Evolutionary conservation across 495 filamentous ascomycete species (phyloP), one percentile per base, ranked within the genome.

Genomic region (Daldinia caldariorum): DNA sequence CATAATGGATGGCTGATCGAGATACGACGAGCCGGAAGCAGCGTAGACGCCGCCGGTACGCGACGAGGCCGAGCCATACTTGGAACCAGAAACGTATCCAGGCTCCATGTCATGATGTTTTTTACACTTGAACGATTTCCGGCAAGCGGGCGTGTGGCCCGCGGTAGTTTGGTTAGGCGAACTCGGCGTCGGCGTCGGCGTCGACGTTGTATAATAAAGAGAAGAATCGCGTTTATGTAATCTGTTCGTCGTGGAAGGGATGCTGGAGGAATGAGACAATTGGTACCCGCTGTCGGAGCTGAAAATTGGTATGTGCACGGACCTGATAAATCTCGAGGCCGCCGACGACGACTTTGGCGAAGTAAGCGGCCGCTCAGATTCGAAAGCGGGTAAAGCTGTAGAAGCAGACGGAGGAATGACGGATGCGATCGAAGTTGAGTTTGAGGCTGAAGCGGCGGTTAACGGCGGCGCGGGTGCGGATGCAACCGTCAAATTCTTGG

Each of bases 21-120:
- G 3, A 6, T 77, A 67, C 13, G 77, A 76, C 49, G 65, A 66
- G 32, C 71, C 78, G 22, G 79, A 77, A 47, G 75, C 66, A 69
- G 77, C 78, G 51, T 79, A 80, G 35, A 81, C 50, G 75, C 77
- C 81, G 66, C 80, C 81, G 73, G 77, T 65, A 66, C 80, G 78
- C 64, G 64, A 64, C 45, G 66, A 64, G 64, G 62, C 59, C 39
- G 66, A 61, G 22, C 35, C 29, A 61, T 71, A 73, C 34, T 74
- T 69, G 58, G 64, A 65, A 70, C 70, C 54, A 43, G 76, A 20
- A 41, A 54, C 58, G 61, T 47, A 66, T 34, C 61, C 72, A 56
- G 74, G 59, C 49, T 79, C 78, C 50, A 65, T 60, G 65, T 77
- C 75, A 79, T 82, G 75, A 55, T 81, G 78, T 55, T 76, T 61